Evolutionary conservation across 2,329 filamentous ascomycete species (phyloP).

Genomic region (Cercospora sp.): DNA sequence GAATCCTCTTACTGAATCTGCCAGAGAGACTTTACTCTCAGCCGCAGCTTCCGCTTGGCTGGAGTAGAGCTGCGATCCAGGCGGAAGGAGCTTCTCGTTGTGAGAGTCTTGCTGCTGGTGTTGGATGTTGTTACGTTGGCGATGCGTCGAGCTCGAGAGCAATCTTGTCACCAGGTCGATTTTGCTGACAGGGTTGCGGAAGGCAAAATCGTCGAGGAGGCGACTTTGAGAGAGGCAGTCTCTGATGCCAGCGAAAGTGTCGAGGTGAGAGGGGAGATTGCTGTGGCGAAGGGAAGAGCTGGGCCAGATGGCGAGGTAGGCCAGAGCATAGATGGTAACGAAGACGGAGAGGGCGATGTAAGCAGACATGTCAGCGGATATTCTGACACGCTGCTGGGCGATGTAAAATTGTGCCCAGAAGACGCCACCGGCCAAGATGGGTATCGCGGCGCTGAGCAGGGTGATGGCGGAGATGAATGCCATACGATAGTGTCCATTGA

Average conservation of each 20-base stretch:
- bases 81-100: constrained; percentile 12
- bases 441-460: constrained; percentile 61
- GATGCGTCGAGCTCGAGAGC: constrained; percentile 54
- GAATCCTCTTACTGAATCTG: constrained; percentile 38
- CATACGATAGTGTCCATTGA: constrained; percentile 65
- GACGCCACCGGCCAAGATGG: constrained; percentile 66
- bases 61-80: constrained; percentile 1
- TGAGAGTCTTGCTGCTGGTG: constrained; percentile 20
- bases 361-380: constrained; percentile 71
- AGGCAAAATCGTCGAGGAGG: constrained; percentile 69
- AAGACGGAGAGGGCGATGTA: constrained; percentile 73
- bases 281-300: constrained; percentile 46
- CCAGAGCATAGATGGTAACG: constrained; percentile 67
- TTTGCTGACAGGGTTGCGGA: constrained; percentile 67
- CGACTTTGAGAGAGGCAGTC: constrained; percentile 74
- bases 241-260: constrained; percentile 72
- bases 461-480: constrained; percentile 62
- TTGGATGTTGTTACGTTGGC: constrained; percentile 45
- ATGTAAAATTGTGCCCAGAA: constrained; percentile 70
- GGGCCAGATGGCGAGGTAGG: constrained; percentile 70
- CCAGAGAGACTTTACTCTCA: constrained; percentile 33
- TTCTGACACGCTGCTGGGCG: constrained; percentile 53
- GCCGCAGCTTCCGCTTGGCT: constrained; percentile 18
- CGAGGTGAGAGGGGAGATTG: constrained; percentile 60
- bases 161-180: constrained; percentile 68